phyloP scores from a whole-genome alignment of 371 early-diverging fungal genomes.

The Zychaea mexicana region DNA sequence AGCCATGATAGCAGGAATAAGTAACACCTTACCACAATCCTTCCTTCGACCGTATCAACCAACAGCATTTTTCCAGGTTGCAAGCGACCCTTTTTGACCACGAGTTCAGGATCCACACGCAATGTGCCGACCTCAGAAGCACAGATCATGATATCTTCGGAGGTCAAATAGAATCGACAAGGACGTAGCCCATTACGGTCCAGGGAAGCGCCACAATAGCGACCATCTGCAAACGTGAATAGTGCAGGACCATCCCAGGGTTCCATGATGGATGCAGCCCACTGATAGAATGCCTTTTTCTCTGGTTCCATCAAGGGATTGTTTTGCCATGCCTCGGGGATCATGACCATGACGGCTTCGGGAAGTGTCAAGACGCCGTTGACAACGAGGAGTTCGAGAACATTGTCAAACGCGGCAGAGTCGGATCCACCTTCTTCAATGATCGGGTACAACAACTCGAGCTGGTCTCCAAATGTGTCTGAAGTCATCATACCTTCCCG shows the following conservation, averaged over 20 bases:
- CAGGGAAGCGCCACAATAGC: slow-evolving; percentile 93
- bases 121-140: slow-evolving; percentile 96
- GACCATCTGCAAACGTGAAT: slow-evolving; percentile 95
- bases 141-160: slow-evolving; percentile 94
- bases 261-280: slow-evolving; percentile 97
- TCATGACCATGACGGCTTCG: slow-evolving; percentile 97
- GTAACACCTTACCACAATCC: slow-evolving; percentile 69
- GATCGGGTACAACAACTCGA: slow-evolving; percentile 89
- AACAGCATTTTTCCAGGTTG: slow-evolving; percentile 96
- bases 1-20: no score
- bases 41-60: slow-evolving; percentile 94
- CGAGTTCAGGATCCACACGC: slow-evolving; percentile 75
- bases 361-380: slow-evolving; percentile 90
- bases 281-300: slow-evolving; percentile 91
- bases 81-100: slow-evolving; percentile 91
- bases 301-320: slow-evolving; percentile 83
- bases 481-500: slow-evolving; percentile 93
- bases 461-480: slow-evolving; percentile 74
- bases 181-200: slow-evolving; percentile 98
- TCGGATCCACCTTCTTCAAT: slow-evolving; percentile 97
- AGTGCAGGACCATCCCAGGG: slow-evolving; percentile 98
- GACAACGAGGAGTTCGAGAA: slow-evolving; percentile 89
- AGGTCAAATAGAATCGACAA: slow-evolving; percentile 93
- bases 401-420: slow-evolving; percentile 96
- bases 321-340: slow-evolving; percentile 98